phyloP scores from a whole-genome alignment of 805 yeast genomes.

The Candida maesae region DNA sequence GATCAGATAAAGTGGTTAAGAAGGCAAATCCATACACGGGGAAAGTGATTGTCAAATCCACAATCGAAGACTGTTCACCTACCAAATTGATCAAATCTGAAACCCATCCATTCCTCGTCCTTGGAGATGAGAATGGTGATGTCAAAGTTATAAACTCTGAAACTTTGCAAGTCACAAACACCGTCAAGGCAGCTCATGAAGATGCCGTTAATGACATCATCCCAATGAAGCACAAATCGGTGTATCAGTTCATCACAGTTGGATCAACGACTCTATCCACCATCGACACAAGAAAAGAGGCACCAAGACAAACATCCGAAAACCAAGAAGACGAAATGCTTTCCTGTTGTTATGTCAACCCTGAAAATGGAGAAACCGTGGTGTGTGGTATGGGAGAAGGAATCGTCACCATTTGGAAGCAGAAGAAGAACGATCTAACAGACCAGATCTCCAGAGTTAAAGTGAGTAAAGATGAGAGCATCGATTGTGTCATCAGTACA shows the following conservation, averaged over 20 bases:
- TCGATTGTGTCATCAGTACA: slow-evolving; percentile 56
- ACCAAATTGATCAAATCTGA: slow-evolving; percentile 34
- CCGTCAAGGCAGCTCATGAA: slow-evolving; percentile 57
- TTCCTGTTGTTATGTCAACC: slow-evolving; percentile 65
- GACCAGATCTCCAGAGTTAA: slow-evolving; percentile 82
- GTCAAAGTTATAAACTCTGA: slow-evolving; percentile 61
- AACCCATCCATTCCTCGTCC: slow-evolving; percentile 41
- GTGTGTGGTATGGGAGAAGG: slow-evolving; percentile 93
- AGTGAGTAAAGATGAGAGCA: slow-evolving; percentile 62
- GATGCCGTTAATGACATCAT: slow-evolving; percentile 75
- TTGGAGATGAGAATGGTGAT: slow-evolving; percentile 68
- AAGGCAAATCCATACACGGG: slow-evolving; percentile 71
- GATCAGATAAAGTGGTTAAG: slow-evolving; percentile 77
- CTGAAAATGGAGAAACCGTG: slow-evolving; percentile 55
- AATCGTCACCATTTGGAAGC: slow-evolving; percentile 80
- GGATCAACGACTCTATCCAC: slow-evolving; percentile 82
- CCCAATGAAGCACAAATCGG: slow-evolving; percentile 64
- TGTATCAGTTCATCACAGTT: slow-evolving; percentile 71
- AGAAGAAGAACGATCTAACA: slow-evolving; percentile 56
- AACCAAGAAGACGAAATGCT: slow-evolving; percentile 94
- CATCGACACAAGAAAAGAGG: slow-evolving; percentile 65
- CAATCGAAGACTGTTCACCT: slow-evolving; percentile 14
- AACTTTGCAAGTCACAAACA: slow-evolving; percentile 43
- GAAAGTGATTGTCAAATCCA: slow-evolving; percentile 48
- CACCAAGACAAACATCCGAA: slow-evolving; percentile 56